Evolutionary conservation across 805 yeast genomes (phyloP).

Genomic region (Kodamaea fukazawae): DNA sequence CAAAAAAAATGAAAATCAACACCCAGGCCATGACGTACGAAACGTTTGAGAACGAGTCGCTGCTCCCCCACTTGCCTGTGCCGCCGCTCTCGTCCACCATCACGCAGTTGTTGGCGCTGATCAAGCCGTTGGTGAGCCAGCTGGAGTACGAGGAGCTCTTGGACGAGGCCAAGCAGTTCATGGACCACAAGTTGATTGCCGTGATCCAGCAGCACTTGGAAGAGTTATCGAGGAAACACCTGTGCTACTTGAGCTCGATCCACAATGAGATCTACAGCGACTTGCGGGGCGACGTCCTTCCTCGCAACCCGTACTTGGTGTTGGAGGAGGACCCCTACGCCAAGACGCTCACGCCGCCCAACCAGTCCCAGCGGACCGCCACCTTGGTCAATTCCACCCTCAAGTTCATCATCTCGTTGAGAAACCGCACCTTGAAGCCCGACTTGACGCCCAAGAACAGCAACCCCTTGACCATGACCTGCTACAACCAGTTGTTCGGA

Average conservation of each 20-base stretch:
- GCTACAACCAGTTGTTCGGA: constrained; percentile 66
- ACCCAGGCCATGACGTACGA: constrained; percentile 2
- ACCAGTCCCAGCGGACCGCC: constrained; percentile 68
- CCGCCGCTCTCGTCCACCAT: constrained; percentile 54
- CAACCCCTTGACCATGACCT: constrained; percentile 61
- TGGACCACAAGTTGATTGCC: constrained; percentile 38
- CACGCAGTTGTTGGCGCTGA: constrained; percentile 50
- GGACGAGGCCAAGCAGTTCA: constrained; percentile 44
- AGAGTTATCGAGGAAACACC: constrained; percentile 40
- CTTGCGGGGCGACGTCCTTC: constrained; percentile 62
- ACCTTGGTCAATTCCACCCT: constrained; percentile 62
- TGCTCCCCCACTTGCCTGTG: constrained; percentile 59
- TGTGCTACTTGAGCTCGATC: constrained; percentile 54
- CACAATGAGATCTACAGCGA: constrained; percentile 57
- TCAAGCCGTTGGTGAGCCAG: constrained; percentile 56
- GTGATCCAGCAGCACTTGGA: constrained; percentile 54
- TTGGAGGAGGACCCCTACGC: constrained; percentile 72
- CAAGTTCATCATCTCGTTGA: constrained; percentile 60
- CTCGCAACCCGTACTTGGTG: constrained; percentile 74
- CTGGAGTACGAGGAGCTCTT: constrained; percentile 50
- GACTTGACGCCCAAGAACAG: constrained; percentile 55
- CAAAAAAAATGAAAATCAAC: no score
- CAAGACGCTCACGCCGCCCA: constrained; percentile 52
- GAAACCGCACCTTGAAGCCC: constrained; percentile 51
- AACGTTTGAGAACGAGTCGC: constrained; percentile 42